Evolutionary conservation across 257 asterid genomes (phyloP).

Genomic region (Solanum etuberosum): DNA sequence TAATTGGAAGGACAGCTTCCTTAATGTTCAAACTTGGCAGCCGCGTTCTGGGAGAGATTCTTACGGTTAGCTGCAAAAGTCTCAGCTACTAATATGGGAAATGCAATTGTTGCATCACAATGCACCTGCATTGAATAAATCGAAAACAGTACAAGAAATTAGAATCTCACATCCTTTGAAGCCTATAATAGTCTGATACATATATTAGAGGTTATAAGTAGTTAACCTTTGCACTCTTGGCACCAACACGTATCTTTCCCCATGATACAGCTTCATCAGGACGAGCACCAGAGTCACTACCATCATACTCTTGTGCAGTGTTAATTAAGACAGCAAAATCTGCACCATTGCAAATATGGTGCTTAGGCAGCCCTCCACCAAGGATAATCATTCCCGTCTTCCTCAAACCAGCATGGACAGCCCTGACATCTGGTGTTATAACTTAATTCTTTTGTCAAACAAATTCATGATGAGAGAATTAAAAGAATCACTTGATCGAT

Average conservation of each 20-base stretch:
- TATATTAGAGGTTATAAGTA: no score
- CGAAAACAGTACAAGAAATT: background rate
- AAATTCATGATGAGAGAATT: background rate
- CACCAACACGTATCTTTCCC: conserved; percentile 89
- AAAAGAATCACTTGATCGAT: background rate
- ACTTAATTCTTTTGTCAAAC: background rate
- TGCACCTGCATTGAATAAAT: conserved; percentile 49
- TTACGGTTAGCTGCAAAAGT: conserved; percentile 51
- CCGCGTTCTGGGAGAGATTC: background rate
- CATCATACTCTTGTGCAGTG: conserved; percentile 93
- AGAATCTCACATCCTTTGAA: background rate
- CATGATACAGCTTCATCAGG: conserved; percentile 98
- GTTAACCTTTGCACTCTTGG: conserved; percentile 34
- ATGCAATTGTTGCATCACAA: conserved; percentile 87
- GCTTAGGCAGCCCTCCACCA: conserved; percentile 97
- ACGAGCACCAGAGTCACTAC: conserved; percentile 95
- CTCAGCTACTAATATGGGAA: conserved; percentile 76
- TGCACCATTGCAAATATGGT: conserved; percentile 89
- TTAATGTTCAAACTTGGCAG: background rate
- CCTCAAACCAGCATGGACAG: conserved; percentile 70
- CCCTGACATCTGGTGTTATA: conserved; percentile 60
- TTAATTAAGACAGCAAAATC: conserved; percentile 76
- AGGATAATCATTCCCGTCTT: conserved; percentile 81
- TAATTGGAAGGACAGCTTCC: background rate
- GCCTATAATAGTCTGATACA: no score